Base-by-base conservation (phyloP, 2,329 filamentous ascomycete species). In the Penicillium sp. region DNA sequence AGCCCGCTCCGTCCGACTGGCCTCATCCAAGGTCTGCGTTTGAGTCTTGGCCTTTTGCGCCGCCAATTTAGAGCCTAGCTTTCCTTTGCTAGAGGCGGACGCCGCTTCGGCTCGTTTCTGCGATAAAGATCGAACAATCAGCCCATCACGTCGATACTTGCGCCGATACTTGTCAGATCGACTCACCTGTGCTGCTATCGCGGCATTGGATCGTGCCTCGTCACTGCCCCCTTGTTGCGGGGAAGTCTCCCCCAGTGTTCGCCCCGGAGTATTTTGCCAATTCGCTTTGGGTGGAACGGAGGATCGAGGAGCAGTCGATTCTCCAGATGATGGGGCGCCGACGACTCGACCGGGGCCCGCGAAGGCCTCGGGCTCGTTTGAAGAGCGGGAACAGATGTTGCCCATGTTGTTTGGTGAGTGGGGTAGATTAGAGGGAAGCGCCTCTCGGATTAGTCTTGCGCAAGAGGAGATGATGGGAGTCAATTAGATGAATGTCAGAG, bases 171-270 rank as follows among this genome's bases (percentile, higher is more conserved):
- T 31, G 27, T 31, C 27, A 31, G 6, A 9, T 31, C 27, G 37
- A 79, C 86, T 72, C 75, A 96, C 92, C 87, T 96, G 90, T 60
- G 93, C 93, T 54, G 92, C 93, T 64, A 86, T 85, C 0, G 91
- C 92, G 4, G 93, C 93, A 60, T 87, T 90, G 56, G 81, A 82
- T 59, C 88, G 83, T 36, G 91, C 88, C 72, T 93, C 88, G 19
- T 68, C 66, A 31, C 44, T n/a, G 22, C 59, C 49, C 18, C 63
- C 53, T 55, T 64, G 52, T 53, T 51, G 50, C 7, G 59, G 60
- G 14, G 71, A 70, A n/a, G 73, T 70, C 44, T 83, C 83, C 19
- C 90, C 90, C 43, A 95, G 76, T 2, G 87, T 89, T 61, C 89
- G 82, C 9, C 78, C 78, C 81, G 84, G 59, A 80, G 85, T 81